Conservation (phyloP, 2,329 filamentous ascomycete species). For the Neonectria sp. region DNA sequence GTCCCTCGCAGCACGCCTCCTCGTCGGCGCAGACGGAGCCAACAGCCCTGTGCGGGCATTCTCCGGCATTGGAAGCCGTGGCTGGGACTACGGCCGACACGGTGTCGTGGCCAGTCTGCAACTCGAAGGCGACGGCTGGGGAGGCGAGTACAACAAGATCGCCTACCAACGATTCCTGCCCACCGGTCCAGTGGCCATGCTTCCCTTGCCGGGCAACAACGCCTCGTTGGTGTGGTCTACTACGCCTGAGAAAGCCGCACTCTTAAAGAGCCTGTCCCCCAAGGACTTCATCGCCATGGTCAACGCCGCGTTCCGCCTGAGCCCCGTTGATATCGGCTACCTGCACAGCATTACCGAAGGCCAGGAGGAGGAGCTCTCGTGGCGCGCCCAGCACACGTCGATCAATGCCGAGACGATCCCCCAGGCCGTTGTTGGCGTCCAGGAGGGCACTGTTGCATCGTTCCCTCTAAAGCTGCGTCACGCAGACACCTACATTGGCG, state of each 20-base stretch:
- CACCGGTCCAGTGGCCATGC: constrained; percentile 90
- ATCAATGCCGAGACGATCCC: constrained; percentile 71
- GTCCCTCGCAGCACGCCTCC: constrained; percentile 82
- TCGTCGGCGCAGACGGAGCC: constrained; percentile 94
- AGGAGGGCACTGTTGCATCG: constrained; percentile 85
- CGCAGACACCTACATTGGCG: constrained; percentile 92
- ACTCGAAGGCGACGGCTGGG: constrained; percentile 74
- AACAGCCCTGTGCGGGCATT: constrained; percentile 95
- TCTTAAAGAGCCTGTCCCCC: constrained; percentile 81
- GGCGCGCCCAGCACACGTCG: constrained; percentile 82
- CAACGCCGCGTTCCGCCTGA: constrained; percentile 92
- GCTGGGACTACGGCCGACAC: constrained; percentile 94
- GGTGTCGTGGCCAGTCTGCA: constrained; percentile 92
- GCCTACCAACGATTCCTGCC: constrained; percentile 97
- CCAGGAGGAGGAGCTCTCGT: constrained; percentile 84
- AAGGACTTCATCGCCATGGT: constrained; percentile 88
- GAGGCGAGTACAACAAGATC: constrained; percentile 72
- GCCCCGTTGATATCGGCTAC: constrained; percentile 84
- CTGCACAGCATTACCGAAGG: constrained; percentile 76
- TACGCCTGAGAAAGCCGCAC: constrained; percentile 82
- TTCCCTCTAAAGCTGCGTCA: constrained; percentile 95
- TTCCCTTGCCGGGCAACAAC: constrained; percentile 87
- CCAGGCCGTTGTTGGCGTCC: constrained; percentile 77
- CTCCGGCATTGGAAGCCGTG: constrained; percentile 85
- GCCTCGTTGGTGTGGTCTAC: constrained; percentile 97